Evolutionary conservation across 1,284 basidiomycete species (phyloP).

Genomic region (Puccinia novopanici): DNA sequence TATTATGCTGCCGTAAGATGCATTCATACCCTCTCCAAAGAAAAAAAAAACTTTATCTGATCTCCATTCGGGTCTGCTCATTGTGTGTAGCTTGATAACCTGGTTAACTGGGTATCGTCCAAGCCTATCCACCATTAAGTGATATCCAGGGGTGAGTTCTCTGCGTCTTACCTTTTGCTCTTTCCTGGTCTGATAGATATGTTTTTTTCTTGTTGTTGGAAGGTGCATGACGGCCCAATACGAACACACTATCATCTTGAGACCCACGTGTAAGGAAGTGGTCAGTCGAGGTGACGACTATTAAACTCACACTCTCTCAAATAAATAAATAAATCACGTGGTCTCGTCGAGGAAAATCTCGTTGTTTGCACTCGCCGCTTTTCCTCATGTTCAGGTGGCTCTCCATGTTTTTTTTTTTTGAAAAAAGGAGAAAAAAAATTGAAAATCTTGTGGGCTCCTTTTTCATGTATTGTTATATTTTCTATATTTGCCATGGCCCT

Average conservation of each 20-base stretch:
- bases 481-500: no score
- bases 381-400: no score
- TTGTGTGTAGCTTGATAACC: conserved; percentile 72
- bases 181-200: neutral
- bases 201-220: neutral
- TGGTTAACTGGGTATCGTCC: conserved; percentile 85
- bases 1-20: conserved; percentile 87
- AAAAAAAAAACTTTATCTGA: neutral
- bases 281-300: conserved; percentile 94
- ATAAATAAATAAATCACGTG: no score
- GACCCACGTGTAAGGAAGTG: conserved; percentile 90
- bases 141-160: conserved; percentile 64
- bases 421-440: no score
- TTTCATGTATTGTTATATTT: no score
- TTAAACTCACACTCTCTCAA: conserved; percentile 58
- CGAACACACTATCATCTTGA: conserved; percentile 87
- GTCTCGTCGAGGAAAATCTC: no score
- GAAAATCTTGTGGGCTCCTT: no score
- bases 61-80: conserved; percentile 38
- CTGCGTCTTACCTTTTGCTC: conserved; percentile 52
- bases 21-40: conserved; percentile 53
- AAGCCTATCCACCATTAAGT: conserved; percentile 89
- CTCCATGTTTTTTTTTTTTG: no score
- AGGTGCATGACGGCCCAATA: conserved; percentile 91
- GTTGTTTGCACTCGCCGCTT: no score